Evolutionary conservation across 2,329 filamentous ascomycete species (phyloP).

Genomic region (Anthostomella pinea): DNA sequence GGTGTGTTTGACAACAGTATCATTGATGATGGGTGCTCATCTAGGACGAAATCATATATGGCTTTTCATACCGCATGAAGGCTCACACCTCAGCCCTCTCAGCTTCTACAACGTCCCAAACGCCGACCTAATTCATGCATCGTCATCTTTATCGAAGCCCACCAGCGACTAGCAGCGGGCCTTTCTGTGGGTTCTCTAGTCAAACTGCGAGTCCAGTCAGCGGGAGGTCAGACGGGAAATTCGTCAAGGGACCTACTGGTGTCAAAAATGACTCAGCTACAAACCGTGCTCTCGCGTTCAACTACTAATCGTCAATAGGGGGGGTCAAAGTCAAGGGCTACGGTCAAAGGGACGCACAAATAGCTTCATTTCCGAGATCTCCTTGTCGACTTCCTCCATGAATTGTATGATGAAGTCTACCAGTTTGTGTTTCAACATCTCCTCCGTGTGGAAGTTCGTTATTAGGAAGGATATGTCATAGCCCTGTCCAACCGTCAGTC

Average conservation of each 20-base stretch:
- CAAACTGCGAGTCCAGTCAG: slow-evolving; percentile 17
- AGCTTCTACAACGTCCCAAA: slow-evolving; percentile 9
- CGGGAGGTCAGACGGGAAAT: neutral
- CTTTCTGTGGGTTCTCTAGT: slow-evolving; percentile 13
- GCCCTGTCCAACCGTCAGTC: slow-evolving; percentile 53
- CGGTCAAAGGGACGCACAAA: slow-evolving; percentile 65
- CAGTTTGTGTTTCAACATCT: slow-evolving; percentile 98
- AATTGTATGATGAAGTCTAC: slow-evolving; percentile 99
- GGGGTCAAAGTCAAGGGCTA: neutral
- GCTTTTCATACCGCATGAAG: too few relatives aligned
- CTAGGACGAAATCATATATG: neutral
- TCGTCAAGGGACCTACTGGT: slow-evolving; percentile 57
- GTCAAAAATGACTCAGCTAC: slow-evolving; percentile 98
- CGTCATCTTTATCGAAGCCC: slow-evolving; percentile 3
- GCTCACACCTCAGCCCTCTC: too few relatives aligned
- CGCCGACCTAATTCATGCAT: slow-evolving; percentile 6
- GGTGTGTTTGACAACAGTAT: too few relatives aligned
- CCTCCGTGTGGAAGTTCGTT: slow-evolving; percentile 97
- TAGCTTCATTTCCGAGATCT: slow-evolving; percentile 99
- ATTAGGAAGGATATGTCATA: slow-evolving; percentile 99
- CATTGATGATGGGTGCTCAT: neutral
- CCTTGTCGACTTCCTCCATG: slow-evolving; percentile 99
- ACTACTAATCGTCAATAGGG: slow-evolving; percentile 55
- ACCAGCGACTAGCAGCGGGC: neutral
- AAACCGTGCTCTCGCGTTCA: slow-evolving; percentile 95